A percentile compares a stretch with the other conserved stretches of the same genome.
Conservation (phyloP, 2,329 filamentous ascomycete genomes). For the Trichoderma sp. region DNA sequence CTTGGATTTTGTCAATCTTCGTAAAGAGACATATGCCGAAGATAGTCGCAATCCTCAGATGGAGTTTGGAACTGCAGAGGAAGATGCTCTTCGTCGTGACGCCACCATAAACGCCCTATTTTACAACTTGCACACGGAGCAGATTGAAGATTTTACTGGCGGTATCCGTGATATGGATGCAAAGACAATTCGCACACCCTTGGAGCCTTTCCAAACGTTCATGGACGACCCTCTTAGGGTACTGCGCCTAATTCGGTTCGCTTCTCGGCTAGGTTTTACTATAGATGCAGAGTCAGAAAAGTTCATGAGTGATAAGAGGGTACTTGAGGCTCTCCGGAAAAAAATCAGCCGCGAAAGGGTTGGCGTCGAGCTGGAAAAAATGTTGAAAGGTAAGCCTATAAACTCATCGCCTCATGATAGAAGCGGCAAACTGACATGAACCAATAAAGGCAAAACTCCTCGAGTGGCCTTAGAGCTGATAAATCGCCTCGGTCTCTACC, state of each 20-base stretch:
- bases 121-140: conserved; percentile 79
- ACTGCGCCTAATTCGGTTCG: conserved; percentile 83
- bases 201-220: conserved; percentile 89
- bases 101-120: conserved; percentile 95
- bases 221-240: conserved; percentile 89
- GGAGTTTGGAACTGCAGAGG: conserved; percentile 87
- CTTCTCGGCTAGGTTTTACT: conserved; percentile 74
- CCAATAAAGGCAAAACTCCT: conserved; percentile 53
- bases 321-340: conserved; percentile 71
- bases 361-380: conserved; percentile 74
- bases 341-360: conserved; percentile 95
- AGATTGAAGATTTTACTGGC: conserved; percentile 81
- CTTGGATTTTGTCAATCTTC: conserved; percentile 89
- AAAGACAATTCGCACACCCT: conserved; percentile 75
- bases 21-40: conserved; percentile 87
- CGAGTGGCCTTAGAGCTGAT: conserved; percentile 61
- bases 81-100: conserved; percentile 86
- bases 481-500: conserved; percentile 64
- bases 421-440: background rate
- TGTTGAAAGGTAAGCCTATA: conserved; percentile 14
- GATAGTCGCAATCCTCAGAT: conserved; percentile 86
- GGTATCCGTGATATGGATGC: conserved; percentile 73
- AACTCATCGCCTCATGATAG: background rate
- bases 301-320: conserved; percentile 76
- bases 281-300: conserved; percentile 68